Percentiles rank a stretch among this genome's conserved stretches.
phyloP scores from a whole-genome alignment of 2,329 filamentous ascomycete genomes.

The Gaeumannomyces tritici region DNA sequence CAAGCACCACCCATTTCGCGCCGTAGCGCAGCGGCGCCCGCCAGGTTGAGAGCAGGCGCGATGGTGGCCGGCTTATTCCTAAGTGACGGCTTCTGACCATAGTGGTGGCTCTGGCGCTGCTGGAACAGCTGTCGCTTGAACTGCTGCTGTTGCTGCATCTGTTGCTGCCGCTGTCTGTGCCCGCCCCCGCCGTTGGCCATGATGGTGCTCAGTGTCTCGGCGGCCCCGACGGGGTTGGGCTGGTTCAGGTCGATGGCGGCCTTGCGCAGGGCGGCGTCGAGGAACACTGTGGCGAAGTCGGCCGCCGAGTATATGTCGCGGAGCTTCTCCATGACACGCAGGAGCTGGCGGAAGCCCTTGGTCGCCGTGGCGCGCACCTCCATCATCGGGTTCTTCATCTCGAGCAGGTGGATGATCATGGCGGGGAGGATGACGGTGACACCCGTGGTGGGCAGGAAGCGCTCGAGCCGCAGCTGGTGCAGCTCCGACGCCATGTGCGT shows the following conservation, averaged over 20 bases:
- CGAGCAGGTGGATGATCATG: constrained; percentile 86
- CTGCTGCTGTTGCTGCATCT: background rate
- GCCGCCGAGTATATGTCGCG: constrained; percentile 86
- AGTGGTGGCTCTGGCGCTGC: constrained; percentile 7
- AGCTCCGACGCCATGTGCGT: constrained; percentile 75
- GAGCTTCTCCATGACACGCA: constrained; percentile 80
- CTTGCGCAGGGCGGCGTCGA: constrained; percentile 86
- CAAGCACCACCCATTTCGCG: constrained; percentile 8
- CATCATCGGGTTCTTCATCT: constrained; percentile 76
- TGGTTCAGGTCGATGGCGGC: constrained; percentile 62
- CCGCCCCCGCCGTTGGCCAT: constrained; percentile 9
- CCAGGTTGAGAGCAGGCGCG: constrained; percentile 14
- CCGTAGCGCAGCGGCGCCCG: background rate
- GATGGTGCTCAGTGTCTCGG: constrained; percentile 13
- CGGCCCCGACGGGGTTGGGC: constrained; percentile 21
- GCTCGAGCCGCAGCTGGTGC: constrained; percentile 62
- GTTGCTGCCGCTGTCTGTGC: background rate
- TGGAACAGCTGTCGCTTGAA: constrained; percentile 8
- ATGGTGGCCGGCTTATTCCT: constrained; percentile 6
- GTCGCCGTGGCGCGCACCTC: constrained; percentile 64
- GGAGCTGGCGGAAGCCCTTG: constrained; percentile 80
- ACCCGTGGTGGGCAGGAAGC: constrained; percentile 77
- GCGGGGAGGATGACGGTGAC: constrained; percentile 86
- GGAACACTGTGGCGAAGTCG: constrained; percentile 91
- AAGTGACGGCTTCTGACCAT: background rate